Evolutionary conservation across 139 green algal genomes (phyloP).

Genomic region (Chlorella ohadii): DNA sequence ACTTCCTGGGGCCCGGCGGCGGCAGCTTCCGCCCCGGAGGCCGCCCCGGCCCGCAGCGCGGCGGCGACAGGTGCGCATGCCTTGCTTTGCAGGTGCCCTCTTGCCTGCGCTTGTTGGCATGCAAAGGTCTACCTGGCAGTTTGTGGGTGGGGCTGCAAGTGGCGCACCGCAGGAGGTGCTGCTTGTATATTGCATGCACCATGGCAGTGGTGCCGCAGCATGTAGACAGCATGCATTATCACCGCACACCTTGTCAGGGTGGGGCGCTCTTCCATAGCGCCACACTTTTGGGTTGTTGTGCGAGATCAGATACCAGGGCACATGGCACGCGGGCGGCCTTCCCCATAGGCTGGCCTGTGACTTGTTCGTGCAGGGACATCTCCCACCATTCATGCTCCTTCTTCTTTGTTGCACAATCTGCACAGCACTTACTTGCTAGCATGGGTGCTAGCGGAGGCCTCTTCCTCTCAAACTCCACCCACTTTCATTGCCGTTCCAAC

Average conservation of each 20-base stretch:
- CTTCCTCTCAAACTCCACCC: too few relatives aligned
- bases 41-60: constrained; percentile 25
- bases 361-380: constrained; percentile 31
- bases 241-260: constrained; percentile 24
- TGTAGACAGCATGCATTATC: too few relatives aligned
- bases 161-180: too few relatives aligned
- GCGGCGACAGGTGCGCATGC: background rate
- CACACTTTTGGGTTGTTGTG: constrained; percentile 28
- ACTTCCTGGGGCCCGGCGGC: constrained; percentile 34
- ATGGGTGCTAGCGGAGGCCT: too few relatives aligned
- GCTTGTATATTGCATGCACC: background rate
- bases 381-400: too few relatives aligned
- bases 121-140: too few relatives aligned
- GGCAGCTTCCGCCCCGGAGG: constrained; percentile 45
- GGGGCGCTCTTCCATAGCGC: constrained; percentile 10
- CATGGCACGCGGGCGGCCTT: constrained; percentile 25
- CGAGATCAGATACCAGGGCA: constrained; percentile 30
- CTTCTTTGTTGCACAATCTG: too few relatives aligned
- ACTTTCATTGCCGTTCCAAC: background rate
- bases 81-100: too few relatives aligned
- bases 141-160: too few relatives aligned
- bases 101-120: too few relatives aligned
- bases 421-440: too few relatives aligned
- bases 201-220: background rate
- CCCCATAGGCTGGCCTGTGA: constrained; percentile 24